Evolutionary conservation across 2,329 filamentous ascomycete species (phyloP).

Genomic region (Stagonosporopsis chrysanthemi): DNA sequence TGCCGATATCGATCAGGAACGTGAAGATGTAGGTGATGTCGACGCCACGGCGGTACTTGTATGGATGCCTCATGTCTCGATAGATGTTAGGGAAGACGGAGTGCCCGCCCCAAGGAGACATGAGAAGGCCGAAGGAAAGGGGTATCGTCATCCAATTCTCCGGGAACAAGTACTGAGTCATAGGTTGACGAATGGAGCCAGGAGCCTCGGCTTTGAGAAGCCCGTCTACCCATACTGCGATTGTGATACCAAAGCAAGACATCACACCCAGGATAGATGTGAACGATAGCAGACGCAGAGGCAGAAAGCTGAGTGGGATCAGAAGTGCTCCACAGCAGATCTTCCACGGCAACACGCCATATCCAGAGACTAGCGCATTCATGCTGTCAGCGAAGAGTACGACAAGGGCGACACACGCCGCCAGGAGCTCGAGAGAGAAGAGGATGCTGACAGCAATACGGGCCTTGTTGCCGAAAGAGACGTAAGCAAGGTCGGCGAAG

Average conservation of each 20-base stretch:
- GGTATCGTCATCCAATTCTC: conserved; percentile 86
- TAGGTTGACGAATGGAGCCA: conserved; percentile 83
- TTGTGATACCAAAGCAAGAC: conserved; percentile 85
- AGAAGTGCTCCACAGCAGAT: conserved; percentile 79
- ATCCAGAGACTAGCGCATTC: conserved; percentile 75
- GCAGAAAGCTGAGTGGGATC: conserved; percentile 83
- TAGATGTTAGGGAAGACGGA: conserved; percentile 86
- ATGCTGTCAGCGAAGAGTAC: conserved; percentile 97
- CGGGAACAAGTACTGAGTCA: conserved; percentile 81
- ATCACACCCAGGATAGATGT: conserved; percentile 94
- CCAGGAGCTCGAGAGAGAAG: conserved; percentile 86
- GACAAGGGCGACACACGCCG: conserved; percentile 86
- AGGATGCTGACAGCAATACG: conserved; percentile 83
- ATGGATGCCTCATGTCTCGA: conserved; percentile 79
- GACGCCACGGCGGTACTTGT: conserved; percentile 79
- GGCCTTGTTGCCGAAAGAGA: conserved; percentile 84
- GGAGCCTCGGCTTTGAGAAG: conserved; percentile 79
- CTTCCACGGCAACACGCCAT: conserved; percentile 80
- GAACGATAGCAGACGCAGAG: conserved; percentile 83
- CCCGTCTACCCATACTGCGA: conserved; percentile 85
- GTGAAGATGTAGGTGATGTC: conserved; percentile 86
- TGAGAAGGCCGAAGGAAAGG: conserved; percentile 86
- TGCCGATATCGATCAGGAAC: conserved; percentile 79
- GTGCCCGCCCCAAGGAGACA: conserved; percentile 79
- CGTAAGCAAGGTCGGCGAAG: conserved; percentile 91